These are phyloP conservation scores for Phytophthora sp. DNA, from an alignment of 352 stramenopile species.

Conservation along the genomic window DNA sequence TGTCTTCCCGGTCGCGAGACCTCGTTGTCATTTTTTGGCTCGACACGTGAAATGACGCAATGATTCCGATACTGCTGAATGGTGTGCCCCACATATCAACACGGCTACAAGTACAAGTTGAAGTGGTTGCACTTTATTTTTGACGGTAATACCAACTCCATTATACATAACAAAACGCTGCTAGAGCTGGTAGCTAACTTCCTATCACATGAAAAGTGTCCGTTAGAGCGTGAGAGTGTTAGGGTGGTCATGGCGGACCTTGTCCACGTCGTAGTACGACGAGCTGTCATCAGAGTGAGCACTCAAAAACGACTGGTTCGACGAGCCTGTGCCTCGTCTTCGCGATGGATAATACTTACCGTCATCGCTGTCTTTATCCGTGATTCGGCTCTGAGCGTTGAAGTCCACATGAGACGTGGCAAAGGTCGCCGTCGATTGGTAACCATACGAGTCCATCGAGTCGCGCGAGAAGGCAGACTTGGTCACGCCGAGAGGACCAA, in stretches of 20 bases:
- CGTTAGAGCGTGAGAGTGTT: slow-evolving; percentile 37
- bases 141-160: slow-evolving; percentile 38
- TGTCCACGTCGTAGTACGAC: slow-evolving; percentile 57
- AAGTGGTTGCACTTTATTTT: neutral
- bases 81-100: no score
- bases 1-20: slow-evolving; percentile 26
- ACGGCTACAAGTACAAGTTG: no score
- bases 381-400: slow-evolving; percentile 35
- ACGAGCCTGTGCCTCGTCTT: slow-evolving; percentile 44
- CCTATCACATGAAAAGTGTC: slow-evolving; percentile 26
- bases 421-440: slow-evolving; percentile 30
- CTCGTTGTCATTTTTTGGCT: slow-evolving; percentile 17
- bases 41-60: no score
- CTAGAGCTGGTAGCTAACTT: slow-evolving; percentile 32
- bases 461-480: slow-evolving; percentile 34
- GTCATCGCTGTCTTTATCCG: slow-evolving; percentile 41
- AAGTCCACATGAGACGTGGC: slow-evolving; percentile 37
- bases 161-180: slow-evolving; percentile 36
- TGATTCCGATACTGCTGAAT: no score
- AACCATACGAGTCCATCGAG: slow-evolving; percentile 40
- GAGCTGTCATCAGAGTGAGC: slow-evolving; percentile 65
- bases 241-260: slow-evolving; percentile 16
- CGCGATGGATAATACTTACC: slow-evolving; percentile 32
- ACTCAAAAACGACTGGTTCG: slow-evolving; percentile 64
- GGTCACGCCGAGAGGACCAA: slow-evolving; percentile 32